Evolutionary conservation across 257 asterid genomes (phyloP).

Genomic region (Nemophila menziesii): DNA sequence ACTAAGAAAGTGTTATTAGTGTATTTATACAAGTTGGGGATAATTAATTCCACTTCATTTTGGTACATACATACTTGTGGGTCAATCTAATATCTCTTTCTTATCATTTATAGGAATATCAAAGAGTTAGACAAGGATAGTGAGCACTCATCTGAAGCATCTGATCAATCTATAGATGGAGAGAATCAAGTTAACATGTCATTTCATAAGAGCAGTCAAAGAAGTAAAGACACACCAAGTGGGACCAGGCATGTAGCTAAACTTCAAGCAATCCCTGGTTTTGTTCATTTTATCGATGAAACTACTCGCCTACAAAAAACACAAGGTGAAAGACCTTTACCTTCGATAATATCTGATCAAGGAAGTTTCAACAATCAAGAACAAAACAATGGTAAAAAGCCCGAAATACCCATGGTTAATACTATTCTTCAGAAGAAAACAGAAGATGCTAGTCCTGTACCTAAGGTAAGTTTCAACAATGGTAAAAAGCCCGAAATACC

Average conservation of each 20-base stretch:
- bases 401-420: conserved; percentile 13
- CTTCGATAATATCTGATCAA: too few relatives aligned
- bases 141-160: conserved; percentile 6
- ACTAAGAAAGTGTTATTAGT: not conserved
- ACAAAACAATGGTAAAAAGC: conserved; percentile 17
- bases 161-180: conserved; percentile 43
- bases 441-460: conserved; percentile 18
- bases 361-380: conserved; percentile 40
- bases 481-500: conserved; percentile 17
- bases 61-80: too few relatives aligned
- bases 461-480: too few relatives aligned
- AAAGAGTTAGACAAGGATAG: conserved; percentile 2
- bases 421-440: conserved; percentile 22
- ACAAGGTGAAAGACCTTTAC: conserved; percentile 17
- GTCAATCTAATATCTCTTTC: not conserved
- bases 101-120: conserved; percentile 9
- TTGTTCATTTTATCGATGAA: conserved; percentile 54
- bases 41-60: too few relatives aligned
- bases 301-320: conserved; percentile 24
- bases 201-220: conserved; percentile 52
- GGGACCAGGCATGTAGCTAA: conserved; percentile 53
- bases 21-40: too few relatives aligned
- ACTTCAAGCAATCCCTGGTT: conserved; percentile 69
- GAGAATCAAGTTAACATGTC: conserved; percentile 53
- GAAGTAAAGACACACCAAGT: conserved; percentile 28